Evolutionary conservation across 1,139 yeast species (phyloP).

Genomic region (Geotrichum bryndzae): DNA sequence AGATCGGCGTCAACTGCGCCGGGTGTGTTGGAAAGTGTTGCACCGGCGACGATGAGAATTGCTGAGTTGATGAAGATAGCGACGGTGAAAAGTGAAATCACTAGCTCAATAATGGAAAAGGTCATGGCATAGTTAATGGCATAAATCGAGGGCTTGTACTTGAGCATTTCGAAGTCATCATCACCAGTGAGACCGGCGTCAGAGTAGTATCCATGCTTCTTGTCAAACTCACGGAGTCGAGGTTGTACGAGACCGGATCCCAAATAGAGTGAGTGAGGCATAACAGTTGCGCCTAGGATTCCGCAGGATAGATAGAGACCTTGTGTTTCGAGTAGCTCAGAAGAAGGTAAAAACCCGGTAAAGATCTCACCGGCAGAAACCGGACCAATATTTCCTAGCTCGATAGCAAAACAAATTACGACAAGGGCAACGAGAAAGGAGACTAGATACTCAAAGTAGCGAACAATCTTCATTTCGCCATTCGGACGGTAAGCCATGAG

Average conservation of each 20-base stretch:
- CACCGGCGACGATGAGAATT: conserved; percentile 68
- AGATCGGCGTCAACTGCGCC: conserved; percentile 70
- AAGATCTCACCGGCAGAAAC: conserved; percentile 47
- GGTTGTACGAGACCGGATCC: conserved; percentile 77
- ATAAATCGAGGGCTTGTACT: conserved; percentile 48
- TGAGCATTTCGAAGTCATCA: conserved; percentile 26
- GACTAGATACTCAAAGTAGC: conserved; percentile 60
- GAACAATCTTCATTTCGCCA: conserved; percentile 56
- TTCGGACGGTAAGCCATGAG: conserved; percentile 72
- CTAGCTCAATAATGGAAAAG: conserved; percentile 60
- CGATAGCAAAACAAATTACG: conserved; percentile 65
- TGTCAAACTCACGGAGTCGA: conserved; percentile 56
- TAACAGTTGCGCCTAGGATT: conserved; percentile 75
- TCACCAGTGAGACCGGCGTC: conserved; percentile 41
- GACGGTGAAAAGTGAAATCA: conserved; percentile 60
- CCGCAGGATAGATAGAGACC: conserved; percentile 74
- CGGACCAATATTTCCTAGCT: conserved; percentile 51
- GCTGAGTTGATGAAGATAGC: conserved; percentile 78
- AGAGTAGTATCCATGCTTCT: conserved; percentile 28
- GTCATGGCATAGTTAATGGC: conserved; percentile 64
- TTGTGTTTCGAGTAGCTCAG: conserved; percentile 51
- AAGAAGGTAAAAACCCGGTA: conserved; percentile 67
- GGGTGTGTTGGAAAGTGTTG: conserved; percentile 54
- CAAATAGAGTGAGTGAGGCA: conserved; percentile 72
- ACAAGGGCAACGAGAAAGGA: conserved; percentile 64